A percentile compares a stretch with the other conserved stretches of the same genome.
phyloP scores from a whole-genome alignment of 805 yeast genomes.

The Lachancea quebecensis region DNA sequence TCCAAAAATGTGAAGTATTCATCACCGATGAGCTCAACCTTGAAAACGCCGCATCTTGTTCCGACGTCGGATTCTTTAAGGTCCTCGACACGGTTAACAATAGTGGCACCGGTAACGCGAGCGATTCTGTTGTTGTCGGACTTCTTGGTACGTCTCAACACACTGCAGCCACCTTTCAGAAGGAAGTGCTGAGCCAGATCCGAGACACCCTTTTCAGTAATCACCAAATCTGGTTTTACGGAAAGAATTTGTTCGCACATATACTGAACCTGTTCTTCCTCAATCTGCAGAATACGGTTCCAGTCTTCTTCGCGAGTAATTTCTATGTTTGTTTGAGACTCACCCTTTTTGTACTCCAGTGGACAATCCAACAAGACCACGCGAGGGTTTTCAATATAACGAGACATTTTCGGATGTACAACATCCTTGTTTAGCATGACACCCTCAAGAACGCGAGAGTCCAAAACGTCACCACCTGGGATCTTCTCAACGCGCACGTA shows the following conservation, averaged over 20 bases:
- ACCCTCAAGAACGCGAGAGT: conserved; percentile 83
- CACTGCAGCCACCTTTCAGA: conserved; percentile 87
- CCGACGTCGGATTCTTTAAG: conserved; percentile 88
- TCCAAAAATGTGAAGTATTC: conserved; percentile 87
- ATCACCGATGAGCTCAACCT: conserved; percentile 93
- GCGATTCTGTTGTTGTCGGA: conserved; percentile 95
- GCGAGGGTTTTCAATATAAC: conserved; percentile 82
- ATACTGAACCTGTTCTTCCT: conserved; percentile 90
- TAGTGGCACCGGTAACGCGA: conserved; percentile 95
- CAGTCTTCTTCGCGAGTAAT: conserved; percentile 94
- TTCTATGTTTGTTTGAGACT: conserved; percentile 96
- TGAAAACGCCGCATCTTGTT: conserved; percentile 79
- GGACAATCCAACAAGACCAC: conserved; percentile 91
- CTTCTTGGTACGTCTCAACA: conserved; percentile 88
- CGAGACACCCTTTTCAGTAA: conserved; percentile 97
- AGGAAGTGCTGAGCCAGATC: conserved; percentile 96
- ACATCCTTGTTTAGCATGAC: conserved; percentile 92
- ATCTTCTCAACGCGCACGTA: conserved; percentile 91
- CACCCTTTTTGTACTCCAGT: conserved; percentile 96
- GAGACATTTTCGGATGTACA: conserved; percentile 97
- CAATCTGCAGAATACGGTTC: conserved; percentile 90
- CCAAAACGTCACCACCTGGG: conserved; percentile 96
- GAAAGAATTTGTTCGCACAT: conserved; percentile 80
- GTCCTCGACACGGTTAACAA: conserved; percentile 93
- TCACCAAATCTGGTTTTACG: conserved; percentile 86